Conservation (phyloP, 805 yeast genomes). For the Lipomyces sp. region DNA sequence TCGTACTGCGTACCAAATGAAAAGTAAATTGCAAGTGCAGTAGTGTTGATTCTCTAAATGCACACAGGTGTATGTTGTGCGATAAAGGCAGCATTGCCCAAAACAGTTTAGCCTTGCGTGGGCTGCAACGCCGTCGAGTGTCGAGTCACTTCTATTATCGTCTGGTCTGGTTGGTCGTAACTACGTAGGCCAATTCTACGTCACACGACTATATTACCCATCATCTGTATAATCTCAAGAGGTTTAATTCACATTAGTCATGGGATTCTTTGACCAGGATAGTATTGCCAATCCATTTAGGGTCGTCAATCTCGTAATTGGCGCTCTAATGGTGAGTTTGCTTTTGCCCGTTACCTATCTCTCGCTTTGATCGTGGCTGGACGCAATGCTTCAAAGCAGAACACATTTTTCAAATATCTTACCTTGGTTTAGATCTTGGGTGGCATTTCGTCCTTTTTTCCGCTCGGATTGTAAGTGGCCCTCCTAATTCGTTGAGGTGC, state of each 20-base stretch:
- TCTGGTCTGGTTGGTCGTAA: background rate
- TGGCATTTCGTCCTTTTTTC: constrained; percentile 34
- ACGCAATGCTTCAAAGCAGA: background rate
- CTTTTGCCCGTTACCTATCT: background rate
- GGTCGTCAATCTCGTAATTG: constrained; percentile 44
- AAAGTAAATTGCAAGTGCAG: no score
- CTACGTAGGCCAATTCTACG: background rate
- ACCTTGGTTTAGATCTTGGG: constrained; percentile 30
- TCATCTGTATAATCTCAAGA: background rate
- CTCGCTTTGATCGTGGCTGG: background rate
- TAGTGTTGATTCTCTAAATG: no score
- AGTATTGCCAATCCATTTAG: constrained; percentile 44
- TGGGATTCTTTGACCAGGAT: constrained; percentile 30
- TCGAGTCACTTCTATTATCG: no score
- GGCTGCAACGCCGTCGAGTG: no score
- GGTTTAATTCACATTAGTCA: background rate
- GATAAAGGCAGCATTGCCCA: no score
- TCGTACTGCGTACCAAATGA: no score
- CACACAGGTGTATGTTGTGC: no score
- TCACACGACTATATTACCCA: background rate
- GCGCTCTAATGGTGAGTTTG: constrained; percentile 39
- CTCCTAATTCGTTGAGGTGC: background rate
- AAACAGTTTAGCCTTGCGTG: no score
- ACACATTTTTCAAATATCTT: background rate
- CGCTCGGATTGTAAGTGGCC: constrained; percentile 31